Evolutionary conservation across 73 alveolate species (phyloP).

Genomic region (Paramecium sexaurelia): DNA sequence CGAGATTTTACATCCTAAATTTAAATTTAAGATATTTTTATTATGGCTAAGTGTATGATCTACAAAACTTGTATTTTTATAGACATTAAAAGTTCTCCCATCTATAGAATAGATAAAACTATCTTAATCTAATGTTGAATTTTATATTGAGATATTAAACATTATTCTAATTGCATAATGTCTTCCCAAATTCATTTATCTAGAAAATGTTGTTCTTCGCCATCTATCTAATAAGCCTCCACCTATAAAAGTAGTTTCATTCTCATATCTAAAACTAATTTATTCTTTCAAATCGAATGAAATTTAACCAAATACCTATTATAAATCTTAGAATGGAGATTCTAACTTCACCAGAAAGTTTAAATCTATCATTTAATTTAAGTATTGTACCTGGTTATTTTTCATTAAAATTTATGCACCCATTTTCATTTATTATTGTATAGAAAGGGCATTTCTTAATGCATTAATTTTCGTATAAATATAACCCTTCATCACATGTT

Average conservation of each 20-base stretch:
- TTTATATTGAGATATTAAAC: constrained; percentile 13
- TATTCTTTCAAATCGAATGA: not conserved
- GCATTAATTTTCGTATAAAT: not conserved
- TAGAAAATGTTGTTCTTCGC: not conserved
- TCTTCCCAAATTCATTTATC: not conserved
- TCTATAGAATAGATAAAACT: not conserved
- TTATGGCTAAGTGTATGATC: constrained; percentile 11
- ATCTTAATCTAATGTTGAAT: not conserved
- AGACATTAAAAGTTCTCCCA: not conserved
- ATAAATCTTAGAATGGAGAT: not conserved
- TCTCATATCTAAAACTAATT: not conserved
- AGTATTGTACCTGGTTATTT: not conserved
- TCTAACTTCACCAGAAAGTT: not conserved
- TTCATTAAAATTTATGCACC: not conserved
- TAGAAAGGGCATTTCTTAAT: not conserved
- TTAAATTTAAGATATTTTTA: not conserved
- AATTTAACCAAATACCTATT: not conserved
- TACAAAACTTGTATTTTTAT: not conserved
- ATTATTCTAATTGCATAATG: constrained; percentile 30
- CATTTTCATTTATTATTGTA: not conserved
- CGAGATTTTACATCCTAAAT: constrained; percentile 44
- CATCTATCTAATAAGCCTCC: constrained; percentile 11
- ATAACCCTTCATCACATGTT: not conserved
- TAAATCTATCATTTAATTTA: not conserved
- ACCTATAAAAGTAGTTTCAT: constrained; percentile 6